phyloP scores from a whole-genome alignment of 2,329 filamentous ascomycete genomes.

The Pyrenophora graminea region DNA sequence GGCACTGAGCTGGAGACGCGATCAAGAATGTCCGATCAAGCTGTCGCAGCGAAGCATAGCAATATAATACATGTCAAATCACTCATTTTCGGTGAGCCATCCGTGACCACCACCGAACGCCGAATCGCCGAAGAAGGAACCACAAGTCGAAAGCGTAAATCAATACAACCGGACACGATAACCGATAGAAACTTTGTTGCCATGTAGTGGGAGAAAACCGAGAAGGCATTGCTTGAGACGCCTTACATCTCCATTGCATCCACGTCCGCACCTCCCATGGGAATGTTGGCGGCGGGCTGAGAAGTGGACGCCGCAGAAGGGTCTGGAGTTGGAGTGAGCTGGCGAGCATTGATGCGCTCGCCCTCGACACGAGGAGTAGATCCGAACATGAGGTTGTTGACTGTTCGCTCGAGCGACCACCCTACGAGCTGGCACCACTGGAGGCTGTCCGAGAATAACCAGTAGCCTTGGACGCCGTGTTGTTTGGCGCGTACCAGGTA shows the following conservation, averaged over 20 bases:
- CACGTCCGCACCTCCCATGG: conserved; percentile 26
- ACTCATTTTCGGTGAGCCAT: conserved; percentile 34
- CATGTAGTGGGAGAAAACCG: conserved; percentile 21
- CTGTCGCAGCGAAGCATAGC: conserved; percentile 38
- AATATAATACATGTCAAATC: conserved; percentile 38
- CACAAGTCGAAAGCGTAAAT: conserved; percentile 30
- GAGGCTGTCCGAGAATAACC: conserved; percentile 55
- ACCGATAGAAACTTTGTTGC: conserved; percentile 29
- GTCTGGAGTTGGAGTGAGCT: conserved; percentile 41
- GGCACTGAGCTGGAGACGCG: conserved; percentile 33
- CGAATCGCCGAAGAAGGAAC: conserved; percentile 35
- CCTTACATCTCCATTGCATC: conserved; percentile 46
- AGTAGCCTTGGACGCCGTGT: conserved; percentile 51
- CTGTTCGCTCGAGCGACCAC: conserved; percentile 44
- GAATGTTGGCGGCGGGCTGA: conserved; percentile 23
- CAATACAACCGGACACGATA: conserved; percentile 27
- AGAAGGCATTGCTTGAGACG: conserved; percentile 13
- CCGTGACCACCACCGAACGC: conserved; percentile 40
- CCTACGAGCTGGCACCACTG: conserved; percentile 54
- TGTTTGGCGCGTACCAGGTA: conserved; percentile 55
- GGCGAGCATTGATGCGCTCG: conserved; percentile 45
- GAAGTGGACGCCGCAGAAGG: conserved; percentile 27
- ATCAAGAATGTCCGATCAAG: conserved; percentile 42
- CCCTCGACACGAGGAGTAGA: conserved; percentile 44
- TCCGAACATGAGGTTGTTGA: conserved; percentile 44